Base-by-base conservation (phyloP, 106 monocot genomes). In the Acanthochlamys bracteata region DNA sequence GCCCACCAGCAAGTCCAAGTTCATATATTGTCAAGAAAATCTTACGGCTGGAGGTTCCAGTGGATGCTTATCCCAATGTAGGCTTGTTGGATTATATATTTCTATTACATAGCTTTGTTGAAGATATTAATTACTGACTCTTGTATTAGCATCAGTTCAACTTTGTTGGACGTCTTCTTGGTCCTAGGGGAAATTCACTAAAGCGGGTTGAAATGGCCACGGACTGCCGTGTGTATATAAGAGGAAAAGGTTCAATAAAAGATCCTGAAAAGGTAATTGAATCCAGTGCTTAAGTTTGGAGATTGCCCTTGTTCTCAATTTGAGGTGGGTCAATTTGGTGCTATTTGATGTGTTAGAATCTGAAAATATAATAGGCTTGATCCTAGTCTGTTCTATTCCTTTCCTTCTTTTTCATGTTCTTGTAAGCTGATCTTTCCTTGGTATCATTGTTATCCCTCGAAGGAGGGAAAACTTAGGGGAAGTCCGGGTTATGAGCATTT, bases 171-270 rank as follows among this genome's bases (percentile, higher is more conserved):
- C 80, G 93, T 39, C 82, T 94, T 55, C 81, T 94, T 57, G 93
- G 93, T 64, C 93, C 93, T 61, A 74, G 93, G 79, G 93, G 93
- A 26, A 89, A 89, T 65, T 89, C 86, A 20, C 79, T 89, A 14
- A 94, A 94, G 61, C 74, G 93, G 55, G 86, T 94, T 24, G 93
- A 94, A 71, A 86, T 86, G 61, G 79, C 24, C 56, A 89, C 93
- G 11, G 89, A 86, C 22, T 89, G 93, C 22, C 89, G 86, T 75
- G 83, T 94, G 46, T 68, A 89, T 7, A 89, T 94, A 25, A 89
- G 93, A 77, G 93, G 93, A 20, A 71, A 77, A 39, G 93, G 93
- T 25, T 89, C 89, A 79, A 94, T 94, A 56, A 94, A 94, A 69
- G 93, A 94, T 77, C 81, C 85, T 66, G 60, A 78, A 52, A 58